phyloP scores from a whole-genome alignment of 108 stramenopile species.

The Conticribra guillardii region DNA sequence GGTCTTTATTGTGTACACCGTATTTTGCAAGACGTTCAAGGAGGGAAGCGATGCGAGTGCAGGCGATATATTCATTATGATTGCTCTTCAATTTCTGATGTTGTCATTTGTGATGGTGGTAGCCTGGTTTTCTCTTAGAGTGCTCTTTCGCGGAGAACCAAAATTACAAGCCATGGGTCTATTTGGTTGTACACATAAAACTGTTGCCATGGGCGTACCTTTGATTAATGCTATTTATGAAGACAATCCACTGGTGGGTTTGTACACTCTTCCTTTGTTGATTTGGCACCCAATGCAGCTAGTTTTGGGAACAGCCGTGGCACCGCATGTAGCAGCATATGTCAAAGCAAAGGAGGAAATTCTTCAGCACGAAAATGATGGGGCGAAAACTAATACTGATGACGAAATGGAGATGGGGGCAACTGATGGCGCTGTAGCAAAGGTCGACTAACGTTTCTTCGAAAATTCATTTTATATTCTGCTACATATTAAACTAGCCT shows the following conservation, averaged over 20 bases:
- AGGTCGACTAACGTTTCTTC: no score
- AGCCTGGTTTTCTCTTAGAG: conserved; percentile 50
- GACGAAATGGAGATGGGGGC: conserved; percentile 2
- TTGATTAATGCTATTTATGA: conserved; percentile 74
- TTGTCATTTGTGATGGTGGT: conserved; percentile 50
- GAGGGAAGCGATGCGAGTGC: conserved; percentile 33
- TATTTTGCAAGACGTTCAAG: conserved; percentile 67
- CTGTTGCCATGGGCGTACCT: conserved; percentile 76
- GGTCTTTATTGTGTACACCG: conserved; percentile 69
- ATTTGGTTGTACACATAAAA: conserved; percentile 74
- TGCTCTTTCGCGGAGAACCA: conserved; percentile 53
- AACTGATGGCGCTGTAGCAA: background rate
- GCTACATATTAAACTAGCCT: no score
- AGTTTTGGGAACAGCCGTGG: conserved; percentile 57
- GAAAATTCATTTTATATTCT: no score
- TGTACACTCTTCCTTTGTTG: conserved; percentile 71
- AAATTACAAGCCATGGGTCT: conserved; percentile 66
- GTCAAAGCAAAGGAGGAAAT: conserved; percentile 47
- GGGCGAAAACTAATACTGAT: background rate
- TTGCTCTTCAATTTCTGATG: conserved; percentile 49
- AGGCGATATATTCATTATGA: conserved; percentile 55
- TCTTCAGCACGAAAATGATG: conserved; percentile 12
- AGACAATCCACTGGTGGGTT: conserved; percentile 43
- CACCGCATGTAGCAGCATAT: conserved; percentile 51
- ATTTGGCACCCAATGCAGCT: conserved; percentile 83